Evolutionary conservation across 164 flowering plant species (phyloP), one percentile per base, ranked within the genome.

Genomic region (Vitis labrusca): DNA sequence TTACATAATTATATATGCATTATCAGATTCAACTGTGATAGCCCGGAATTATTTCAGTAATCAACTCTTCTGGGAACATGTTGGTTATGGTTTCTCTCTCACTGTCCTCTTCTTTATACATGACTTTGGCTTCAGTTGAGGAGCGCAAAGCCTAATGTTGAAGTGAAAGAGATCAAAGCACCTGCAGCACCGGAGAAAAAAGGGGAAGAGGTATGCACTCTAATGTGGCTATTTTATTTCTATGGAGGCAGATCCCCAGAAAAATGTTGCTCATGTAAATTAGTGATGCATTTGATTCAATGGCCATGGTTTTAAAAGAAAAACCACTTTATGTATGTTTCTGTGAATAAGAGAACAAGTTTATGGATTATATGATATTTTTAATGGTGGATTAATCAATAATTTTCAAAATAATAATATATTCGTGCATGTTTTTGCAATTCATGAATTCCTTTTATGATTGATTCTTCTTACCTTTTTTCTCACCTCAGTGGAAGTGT

Each of bases 101-200:
- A 23, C 27, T 23, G 27, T 1, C 27, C 27, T 23, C 27, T 23
- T 23, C 27, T 23, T 23, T 23, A 23, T 1, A 23, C 27, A 11
- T 27, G 1, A 59, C 29, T 58, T 8, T 58, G 2, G 30, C 11
- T 61, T 37, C 50, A 54, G 15, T 29, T 12, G 54, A 9, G 3
- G 13, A 27, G 27, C 29, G 17, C 30, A 63, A 10, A 47, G 32
- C 15, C 52, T 16, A 64, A 64, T 23, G n/a, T 50, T 50, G 67
- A 50, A 17, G 57, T 12, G 57, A 15, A 64, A 64, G 67, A 50
- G 57, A 50, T 51, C 17, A 64, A 64, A 23, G 56, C 57, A 23
- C n/a, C 50, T 19, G 6, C 56, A 51, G 52, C n/a, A 49, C 1
- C 52, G 6, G 55, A 29, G 56, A 64, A 51, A 8, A 64, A 10